Base-by-base conservation (phyloP, 108 stramenopile species). In the Nitzschia sp. region DNA sequence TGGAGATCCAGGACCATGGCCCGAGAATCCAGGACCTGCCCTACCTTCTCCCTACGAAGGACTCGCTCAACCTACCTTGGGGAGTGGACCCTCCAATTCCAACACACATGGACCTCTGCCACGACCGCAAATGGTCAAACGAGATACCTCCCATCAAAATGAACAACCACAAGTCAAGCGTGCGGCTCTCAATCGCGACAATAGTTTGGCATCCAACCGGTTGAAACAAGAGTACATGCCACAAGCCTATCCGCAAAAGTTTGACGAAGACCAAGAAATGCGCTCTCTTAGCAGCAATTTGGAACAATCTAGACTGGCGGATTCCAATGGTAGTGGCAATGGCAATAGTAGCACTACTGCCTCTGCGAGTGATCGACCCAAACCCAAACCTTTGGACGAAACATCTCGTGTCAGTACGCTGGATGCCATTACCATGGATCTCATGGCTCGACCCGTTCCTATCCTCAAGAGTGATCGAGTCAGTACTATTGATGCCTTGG, bases 61-160 rank as follows among this genome's bases (percentile, higher is more conserved):
- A 50, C 42, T 25, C 12, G 1, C 72, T 10, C 10, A 51, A 0
- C 21, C 56, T 37, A 34, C 41, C 39, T 14, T 29, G 21, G 56
- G 52, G 42, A 34, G 48, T 26, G 48, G 56, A 61, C 50, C 22
- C 48, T 19, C 51, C 17, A 15, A 17, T 17, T 15, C 14, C n/a
- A 43, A 43, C 10, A n/a, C n/a, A n/a, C 5, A 34, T 39, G 57
- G 48, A 15, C 15, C 19, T 38, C 34, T 83, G 3, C 67, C 78
- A 41, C 67, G 83, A 51, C 92, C 92, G 15, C 76, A 84, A 40
- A 77, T 87, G 34, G 78, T 94, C 17, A 94, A 94, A 73, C 80
- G 92, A 9, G 82, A 84, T 38, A 94, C 92, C 39, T 91, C 89
- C 9, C 78, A 94, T 71, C 89, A 91, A 62, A 80, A 85, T 41